Evolutionary conservation across 179 eudicot genomes (phyloP).

Genomic region (Carnegiea gigantea): DNA sequence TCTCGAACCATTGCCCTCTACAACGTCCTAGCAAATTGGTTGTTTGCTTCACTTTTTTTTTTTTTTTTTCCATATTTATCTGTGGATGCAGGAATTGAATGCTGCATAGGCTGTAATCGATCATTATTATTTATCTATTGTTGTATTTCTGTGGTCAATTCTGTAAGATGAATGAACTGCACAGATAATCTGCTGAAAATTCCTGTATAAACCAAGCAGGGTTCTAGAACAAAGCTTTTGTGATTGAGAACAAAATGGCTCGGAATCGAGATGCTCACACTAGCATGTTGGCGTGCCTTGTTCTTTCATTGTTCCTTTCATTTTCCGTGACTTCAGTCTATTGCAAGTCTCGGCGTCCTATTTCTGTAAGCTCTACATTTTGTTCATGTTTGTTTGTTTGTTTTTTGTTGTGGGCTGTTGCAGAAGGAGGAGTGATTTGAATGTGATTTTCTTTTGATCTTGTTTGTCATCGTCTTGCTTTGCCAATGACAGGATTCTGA

Average conservation of each 20-base stretch:
- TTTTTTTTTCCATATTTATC: background rate
- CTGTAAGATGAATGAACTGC: background rate
- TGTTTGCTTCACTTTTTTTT: background rate
- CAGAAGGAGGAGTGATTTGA: background rate
- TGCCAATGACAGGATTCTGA: conserved; percentile 54
- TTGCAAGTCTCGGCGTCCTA: conserved; percentile 61
- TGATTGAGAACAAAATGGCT: conserved; percentile 23
- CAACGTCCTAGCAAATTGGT: background rate
- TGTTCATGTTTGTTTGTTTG: background rate
- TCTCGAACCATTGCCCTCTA: background rate
- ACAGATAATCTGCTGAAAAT: background rate
- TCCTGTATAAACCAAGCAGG: conserved; percentile 12
- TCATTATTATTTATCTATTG: too few relatives aligned
- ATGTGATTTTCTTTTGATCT: background rate
- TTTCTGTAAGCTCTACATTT: conserved; percentile 45
- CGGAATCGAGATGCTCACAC: conserved; percentile 8
- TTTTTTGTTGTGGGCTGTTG: background rate
- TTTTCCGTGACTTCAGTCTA: conserved; percentile 18
- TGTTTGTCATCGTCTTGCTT: conserved; percentile 2
- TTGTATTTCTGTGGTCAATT: background rate
- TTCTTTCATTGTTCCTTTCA: conserved; percentile 25
- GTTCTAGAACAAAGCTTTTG: conserved; percentile 10
- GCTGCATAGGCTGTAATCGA: background rate
- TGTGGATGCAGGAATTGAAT: background rate
- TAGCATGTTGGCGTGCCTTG: conserved; percentile 25